A percentile compares a stretch with the other conserved stretches of the same genome.
These are phyloP conservation scores for Chernovozyma aurita DNA, from an alignment of 1,139 yeast genomes.

Conservation along the genomic window DNA sequence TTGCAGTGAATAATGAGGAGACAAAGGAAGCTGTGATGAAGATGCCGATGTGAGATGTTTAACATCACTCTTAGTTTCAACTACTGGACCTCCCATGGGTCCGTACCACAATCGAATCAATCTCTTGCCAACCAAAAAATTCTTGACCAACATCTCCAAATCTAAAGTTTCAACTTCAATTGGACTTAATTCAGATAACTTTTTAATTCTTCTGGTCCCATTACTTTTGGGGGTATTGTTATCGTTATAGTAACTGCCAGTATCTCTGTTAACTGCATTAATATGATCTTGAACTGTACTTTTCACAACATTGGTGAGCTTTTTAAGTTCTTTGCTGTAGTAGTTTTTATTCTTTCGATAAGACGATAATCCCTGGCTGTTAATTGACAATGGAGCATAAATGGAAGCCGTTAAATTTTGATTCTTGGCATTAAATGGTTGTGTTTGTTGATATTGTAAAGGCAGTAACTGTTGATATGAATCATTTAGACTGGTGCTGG, in stretches of 20 bases:
- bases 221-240: conserved; percentile 15
- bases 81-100: neutral
- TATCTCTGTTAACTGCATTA: conserved; percentile 27
- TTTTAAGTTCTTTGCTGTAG: conserved; percentile 51
- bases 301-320: conserved; percentile 64
- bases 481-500: neutral
- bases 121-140: conserved; percentile 32
- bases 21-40: neutral
- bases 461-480: neutral
- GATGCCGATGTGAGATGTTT: neutral
- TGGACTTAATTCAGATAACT: conserved; percentile 35
- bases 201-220: conserved; percentile 31
- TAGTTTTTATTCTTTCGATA: conserved; percentile 24
- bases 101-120: conserved; percentile 36
- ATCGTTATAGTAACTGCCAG: conserved; percentile 14
- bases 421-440: neutral
- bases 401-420: neutral
- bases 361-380: conserved; percentile 8
- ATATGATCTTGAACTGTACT: conserved; percentile 67
- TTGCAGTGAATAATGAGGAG: conserved; percentile 3
- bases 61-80: conserved; percentile 1
- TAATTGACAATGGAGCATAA: neutral
- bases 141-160: conserved; percentile 30
- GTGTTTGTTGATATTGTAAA: neutral
- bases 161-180: conserved; percentile 43